phyloP scores from a whole-genome alignment of 345 rosid species.

The Adansonia digitata region DNA sequence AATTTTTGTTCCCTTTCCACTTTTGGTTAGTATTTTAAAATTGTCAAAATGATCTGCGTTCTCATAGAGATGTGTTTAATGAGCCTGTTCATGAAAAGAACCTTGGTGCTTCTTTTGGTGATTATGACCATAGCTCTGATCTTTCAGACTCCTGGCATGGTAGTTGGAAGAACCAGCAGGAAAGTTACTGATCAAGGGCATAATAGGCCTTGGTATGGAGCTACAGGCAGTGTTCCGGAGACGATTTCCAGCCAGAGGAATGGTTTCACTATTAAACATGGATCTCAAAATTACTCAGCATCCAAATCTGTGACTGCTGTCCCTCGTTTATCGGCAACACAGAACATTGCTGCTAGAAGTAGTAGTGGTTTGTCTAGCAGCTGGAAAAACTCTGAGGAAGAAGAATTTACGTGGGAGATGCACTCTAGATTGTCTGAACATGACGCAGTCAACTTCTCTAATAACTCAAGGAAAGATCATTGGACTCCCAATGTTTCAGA shows the following conservation, averaged over 20 bases:
- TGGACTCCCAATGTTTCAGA: slow-evolving; percentile 56
- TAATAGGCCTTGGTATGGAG: slow-evolving; percentile 56
- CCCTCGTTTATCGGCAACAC: slow-evolving; percentile 29
- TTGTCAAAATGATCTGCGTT: slow-evolving; percentile 43
- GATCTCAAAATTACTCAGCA: slow-evolving; percentile 36
- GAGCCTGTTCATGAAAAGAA: slow-evolving; percentile 61
- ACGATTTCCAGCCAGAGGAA: slow-evolving; percentile 54
- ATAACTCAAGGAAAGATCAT: slow-evolving; percentile 28
- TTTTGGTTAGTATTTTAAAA: slow-evolving; percentile 16
- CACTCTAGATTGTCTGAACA: slow-evolving; percentile 23
- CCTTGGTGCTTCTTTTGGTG: slow-evolving; percentile 43
- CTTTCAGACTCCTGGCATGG: slow-evolving; percentile 46
- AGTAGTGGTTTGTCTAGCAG: slow-evolving; percentile 45
- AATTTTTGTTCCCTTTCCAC: background rate
- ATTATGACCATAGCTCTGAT: slow-evolving; percentile 61
- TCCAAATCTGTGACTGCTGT: slow-evolving; percentile 43
- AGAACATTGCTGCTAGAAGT: slow-evolving; percentile 37
- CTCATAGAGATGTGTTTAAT: slow-evolving; percentile 43
- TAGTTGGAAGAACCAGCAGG: slow-evolving; percentile 47
- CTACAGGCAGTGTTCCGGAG: slow-evolving; percentile 42
- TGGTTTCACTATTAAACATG: slow-evolving; percentile 53
- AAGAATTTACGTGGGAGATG: slow-evolving; percentile 96
- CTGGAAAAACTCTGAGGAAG: slow-evolving; percentile 97
- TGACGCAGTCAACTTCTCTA: slow-evolving; percentile 28
- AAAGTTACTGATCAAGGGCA: slow-evolving; percentile 55